Evolutionary conservation across 352 stramenopile species (phyloP).

Genomic region (Phytophthora tentaculata): DNA sequence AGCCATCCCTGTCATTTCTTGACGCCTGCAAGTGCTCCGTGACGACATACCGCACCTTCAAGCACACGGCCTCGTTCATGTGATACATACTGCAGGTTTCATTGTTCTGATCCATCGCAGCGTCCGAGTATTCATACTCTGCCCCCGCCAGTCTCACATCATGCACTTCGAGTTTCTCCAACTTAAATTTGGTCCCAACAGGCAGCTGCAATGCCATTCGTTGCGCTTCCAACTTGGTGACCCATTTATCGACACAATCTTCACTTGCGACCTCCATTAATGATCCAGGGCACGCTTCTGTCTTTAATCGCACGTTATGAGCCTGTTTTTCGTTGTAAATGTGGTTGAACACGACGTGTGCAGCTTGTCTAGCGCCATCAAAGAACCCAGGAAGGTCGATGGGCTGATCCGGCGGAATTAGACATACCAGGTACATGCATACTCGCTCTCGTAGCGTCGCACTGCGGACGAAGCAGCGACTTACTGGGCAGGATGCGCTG

Average conservation of each 20-base stretch:
- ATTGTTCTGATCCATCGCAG: constrained; percentile 22
- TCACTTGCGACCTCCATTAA: constrained; percentile 33
- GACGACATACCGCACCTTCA: constrained; percentile 47
- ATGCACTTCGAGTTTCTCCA: constrained; percentile 41
- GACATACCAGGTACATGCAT: constrained; percentile 56
- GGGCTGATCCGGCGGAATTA: constrained; percentile 46
- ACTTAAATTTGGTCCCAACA: constrained; percentile 21
- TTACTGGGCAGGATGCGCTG: constrained; percentile 35
- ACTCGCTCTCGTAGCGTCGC: constrained; percentile 42
- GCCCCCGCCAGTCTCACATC: constrained; percentile 34
- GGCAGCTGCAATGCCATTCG: constrained; percentile 28
- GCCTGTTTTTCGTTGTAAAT: constrained; percentile 25
- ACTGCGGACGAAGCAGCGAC: constrained; percentile 32
- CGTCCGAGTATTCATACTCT: constrained; percentile 44
- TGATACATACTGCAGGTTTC: constrained; percentile 44
- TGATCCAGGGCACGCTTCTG: neutral
- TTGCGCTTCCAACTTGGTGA: constrained; percentile 25
- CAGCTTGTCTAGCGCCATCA: constrained; percentile 40
- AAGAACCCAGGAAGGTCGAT: constrained; percentile 53
- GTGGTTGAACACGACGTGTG: constrained; percentile 26
- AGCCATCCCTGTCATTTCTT: constrained; percentile 15
- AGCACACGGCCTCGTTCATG: constrained; percentile 48
- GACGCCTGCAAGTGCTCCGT: constrained; percentile 36
- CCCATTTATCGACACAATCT: constrained; percentile 34
- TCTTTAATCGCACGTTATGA: constrained; percentile 2